phyloP scores from a whole-genome alignment of 2,329 filamentous ascomycete species.

The Phyllachora maydis region DNA sequence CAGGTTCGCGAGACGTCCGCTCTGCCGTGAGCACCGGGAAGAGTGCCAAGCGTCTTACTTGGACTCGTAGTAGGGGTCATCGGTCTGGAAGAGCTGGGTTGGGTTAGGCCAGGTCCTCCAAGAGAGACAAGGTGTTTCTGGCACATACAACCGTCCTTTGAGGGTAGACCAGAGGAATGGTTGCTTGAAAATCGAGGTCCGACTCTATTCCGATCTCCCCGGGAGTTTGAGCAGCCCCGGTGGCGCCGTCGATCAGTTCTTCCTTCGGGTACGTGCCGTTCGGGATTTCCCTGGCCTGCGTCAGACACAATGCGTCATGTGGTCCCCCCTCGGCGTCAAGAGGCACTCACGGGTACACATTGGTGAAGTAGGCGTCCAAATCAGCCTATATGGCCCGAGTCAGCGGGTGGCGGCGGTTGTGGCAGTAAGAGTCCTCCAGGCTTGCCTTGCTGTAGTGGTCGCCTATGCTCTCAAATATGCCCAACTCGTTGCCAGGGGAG shows the following conservation, averaged over 20 bases:
- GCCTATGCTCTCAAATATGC: slow-evolving; percentile 11
- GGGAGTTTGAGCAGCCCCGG: slow-evolving; percentile 3
- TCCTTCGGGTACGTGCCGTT: slow-evolving; percentile 11
- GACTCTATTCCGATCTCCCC: slow-evolving; percentile 2
- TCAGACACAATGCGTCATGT: neutral
- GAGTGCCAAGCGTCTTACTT: slow-evolving; percentile 1
- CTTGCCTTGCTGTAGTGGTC: slow-evolving; percentile 14
- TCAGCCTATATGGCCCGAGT: too few relatives aligned
- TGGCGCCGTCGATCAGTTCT: slow-evolving; percentile 11
- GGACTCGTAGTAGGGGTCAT: slow-evolving; percentile 17
- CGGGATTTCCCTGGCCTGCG: slow-evolving; percentile 7
- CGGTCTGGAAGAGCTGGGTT: slow-evolving; percentile 17
- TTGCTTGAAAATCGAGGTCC: slow-evolving; percentile 12
- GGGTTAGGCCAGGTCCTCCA: slow-evolving; percentile 19
- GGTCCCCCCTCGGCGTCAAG: neutral
- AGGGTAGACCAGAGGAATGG: slow-evolving; percentile 17
- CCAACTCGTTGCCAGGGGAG: slow-evolving; percentile 5
- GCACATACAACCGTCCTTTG: slow-evolving; percentile 15
- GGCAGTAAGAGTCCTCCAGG: too few relatives aligned
- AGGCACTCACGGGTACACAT: slow-evolving; percentile 2
- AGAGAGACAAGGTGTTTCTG: too few relatives aligned
- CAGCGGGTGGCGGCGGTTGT: too few relatives aligned
- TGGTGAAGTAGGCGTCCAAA: slow-evolving; percentile 11
- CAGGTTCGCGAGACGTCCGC: too few relatives aligned
- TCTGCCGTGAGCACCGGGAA: too few relatives aligned